Evolutionary conservation across 2,329 filamentous ascomycete species (phyloP).

Genomic region (Penicillium verrucosum): DNA sequence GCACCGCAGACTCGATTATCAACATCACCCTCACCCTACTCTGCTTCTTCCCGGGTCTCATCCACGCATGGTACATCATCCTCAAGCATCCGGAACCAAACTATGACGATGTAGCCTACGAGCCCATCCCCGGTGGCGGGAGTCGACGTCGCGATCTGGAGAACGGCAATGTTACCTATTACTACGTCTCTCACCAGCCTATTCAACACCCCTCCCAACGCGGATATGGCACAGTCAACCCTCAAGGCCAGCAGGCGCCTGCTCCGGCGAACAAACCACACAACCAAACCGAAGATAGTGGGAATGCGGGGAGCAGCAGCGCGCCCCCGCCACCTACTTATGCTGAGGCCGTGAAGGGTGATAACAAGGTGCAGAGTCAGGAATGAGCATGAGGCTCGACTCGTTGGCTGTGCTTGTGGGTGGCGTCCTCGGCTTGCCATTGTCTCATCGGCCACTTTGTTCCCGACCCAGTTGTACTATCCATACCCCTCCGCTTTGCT

Average conservation of each 20-base stretch:
- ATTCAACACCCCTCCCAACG: constrained; percentile 29
- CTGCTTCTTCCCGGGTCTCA: constrained; percentile 77
- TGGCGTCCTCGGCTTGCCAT: neutral
- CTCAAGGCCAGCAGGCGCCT: constrained; percentile 23
- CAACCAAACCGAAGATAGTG: constrained; percentile 21
- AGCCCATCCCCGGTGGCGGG: constrained; percentile 58
- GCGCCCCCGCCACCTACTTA: constrained; percentile 69
- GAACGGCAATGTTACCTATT: constrained; percentile 64
- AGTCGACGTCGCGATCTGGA: constrained; percentile 39
- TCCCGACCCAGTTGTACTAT: neutral
- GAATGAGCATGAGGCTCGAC: constrained; percentile 42
- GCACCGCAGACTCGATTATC: constrained; percentile 86
- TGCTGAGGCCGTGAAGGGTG: constrained; percentile 81
- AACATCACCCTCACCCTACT: constrained; percentile 86
- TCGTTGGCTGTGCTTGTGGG: neutral
- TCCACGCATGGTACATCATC: constrained; percentile 99
- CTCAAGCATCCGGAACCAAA: constrained; percentile 76
- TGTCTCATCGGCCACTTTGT: neutral
- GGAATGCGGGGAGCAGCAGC: constrained; percentile 30
- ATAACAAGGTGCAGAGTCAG: constrained; percentile 80
- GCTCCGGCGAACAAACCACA: constrained; percentile 19
- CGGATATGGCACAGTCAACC: constrained; percentile 42
- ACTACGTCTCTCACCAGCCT: constrained; percentile 62
- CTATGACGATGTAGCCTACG: constrained; percentile 60
- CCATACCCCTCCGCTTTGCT: constrained; percentile 1